Evolutionary conservation across 176 grass and related monocot species (phyloP), one percentile per base, ranked within the genome.

Genomic region (Microstegium vimineum): DNA sequence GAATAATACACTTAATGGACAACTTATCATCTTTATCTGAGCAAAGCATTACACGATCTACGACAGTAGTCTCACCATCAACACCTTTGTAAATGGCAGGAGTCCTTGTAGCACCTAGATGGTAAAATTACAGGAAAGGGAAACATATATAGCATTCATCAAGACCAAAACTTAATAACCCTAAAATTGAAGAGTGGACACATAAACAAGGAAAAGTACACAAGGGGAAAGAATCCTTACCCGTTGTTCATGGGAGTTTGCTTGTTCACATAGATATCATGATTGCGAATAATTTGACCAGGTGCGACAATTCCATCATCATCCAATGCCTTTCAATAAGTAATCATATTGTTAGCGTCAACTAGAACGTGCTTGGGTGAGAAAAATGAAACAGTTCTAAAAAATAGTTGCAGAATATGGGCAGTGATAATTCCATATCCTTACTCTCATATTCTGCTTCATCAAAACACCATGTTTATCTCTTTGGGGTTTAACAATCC

Each of bases 211-310:
- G 46, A 72, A 52, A 56, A 71, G 35, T 75, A 37, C 7, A 37
- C 43, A 51, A 18, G 46, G 17, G 5, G 1, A 18, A 51, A 51
- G 46, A 51, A 51, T 37, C 25, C 69, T 74, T 31, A 93, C 95
- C 71, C 87, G 32, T 82, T 76, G 18, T 30, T 60, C 49, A 59
- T 38, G 11, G 95, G 95, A 72, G 76, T 74, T 82, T 87, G 83
- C 74, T 94, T 94, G 31, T 94, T 90, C 72, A 98, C 95, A 89
- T 89, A 92, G 74, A 94, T 78, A 86, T 98, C 92, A 90, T 98
- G 83, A 85, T 94, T 98, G 67, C 84, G 90, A 47, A 98, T 90
- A 86, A 94, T 98, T 83, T 94, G 91, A 67, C 95, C 95, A 32
- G 95, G 95, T 35, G 88, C 92, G 33, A 80, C 92, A 57, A 98